Evolutionary conservation across 352 stramenopile species (phyloP), one percentile per base, ranked within the genome.

Genomic region (Pythium rhizo-oryzae): DNA sequence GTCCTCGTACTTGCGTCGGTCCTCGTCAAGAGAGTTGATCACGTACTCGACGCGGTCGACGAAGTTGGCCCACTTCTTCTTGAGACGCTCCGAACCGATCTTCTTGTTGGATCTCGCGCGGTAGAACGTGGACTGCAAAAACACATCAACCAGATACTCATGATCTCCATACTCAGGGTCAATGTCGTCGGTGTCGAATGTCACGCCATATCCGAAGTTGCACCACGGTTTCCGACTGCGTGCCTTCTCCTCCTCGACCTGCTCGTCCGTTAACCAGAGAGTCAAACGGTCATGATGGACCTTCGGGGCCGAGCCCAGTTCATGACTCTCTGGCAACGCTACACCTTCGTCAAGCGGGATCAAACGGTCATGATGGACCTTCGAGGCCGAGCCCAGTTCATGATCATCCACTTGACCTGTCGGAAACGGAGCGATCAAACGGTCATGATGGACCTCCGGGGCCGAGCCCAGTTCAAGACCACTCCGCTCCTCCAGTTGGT

Each of bases 21-120:
- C 54, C 50, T 61, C 54, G 33, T 49, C 35, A 15, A 61, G 54
- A 37, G 9, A 30, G 33, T 61, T 33, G 54, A 61, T 49, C 12
- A 12, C 12, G 50, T 50, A 30, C 37, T 61, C 54, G 4, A 61
- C 35, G 35, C 50, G 16, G 4, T 50, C 15, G 54, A 50, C 54
- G 35, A 61, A 61, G 24, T 11, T 35, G 21, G 13, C n/a, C 54
- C 54, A 61, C 54, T 61, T 61, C 1, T 61, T 2, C 19, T 23
- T 8, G 28, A 37, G 54, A 3, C 35, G 18, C 11, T 61, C 35
- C 5, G 11, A 33, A 21, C 54, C 54, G 19, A 61, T 51, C 54
- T 61, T 61, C 51, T 57, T 57, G 54, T 61, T 50, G 13, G 54
- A 61, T 49, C 54, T 49, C 19, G 33, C 37, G n/a, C 54, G 37